phyloP scores from a whole-genome alignment of 768 basidiomycete genomes.

The Mycena pura region DNA sequence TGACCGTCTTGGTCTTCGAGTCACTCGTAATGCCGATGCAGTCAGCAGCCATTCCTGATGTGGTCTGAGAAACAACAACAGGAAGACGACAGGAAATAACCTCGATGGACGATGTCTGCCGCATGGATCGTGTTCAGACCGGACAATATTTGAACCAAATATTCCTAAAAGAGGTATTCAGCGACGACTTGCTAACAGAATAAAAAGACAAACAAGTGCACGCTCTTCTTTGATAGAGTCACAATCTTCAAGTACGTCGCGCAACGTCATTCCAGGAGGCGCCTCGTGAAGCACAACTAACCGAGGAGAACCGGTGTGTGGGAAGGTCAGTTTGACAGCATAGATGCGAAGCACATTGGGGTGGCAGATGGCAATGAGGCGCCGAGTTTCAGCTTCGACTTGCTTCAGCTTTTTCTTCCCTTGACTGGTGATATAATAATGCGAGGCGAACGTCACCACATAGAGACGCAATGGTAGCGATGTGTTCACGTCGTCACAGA shows the following conservation, averaged over 20 bases:
- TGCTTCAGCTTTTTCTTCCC: constrained; percentile 74
- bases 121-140: constrained; percentile 74
- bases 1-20: constrained; percentile 69
- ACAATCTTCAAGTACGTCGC: constrained; percentile 79
- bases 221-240: constrained; percentile 77
- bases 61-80: neutral
- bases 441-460: constrained; percentile 67
- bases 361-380: constrained; percentile 64
- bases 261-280: constrained; percentile 66
- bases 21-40: constrained; percentile 65
- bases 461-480: constrained; percentile 72
- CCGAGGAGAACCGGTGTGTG: constrained; percentile 56
- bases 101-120: constrained; percentile 72
- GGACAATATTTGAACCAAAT: constrained; percentile 73
- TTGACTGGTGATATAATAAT: constrained; percentile 71
- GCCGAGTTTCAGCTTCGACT: constrained; percentile 69
- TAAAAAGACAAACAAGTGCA: constrained; percentile 57
- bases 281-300: constrained; percentile 77
- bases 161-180: constrained; percentile 58
- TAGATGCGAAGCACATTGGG: constrained; percentile 70
- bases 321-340: constrained; percentile 67
- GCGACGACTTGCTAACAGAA: neutral
- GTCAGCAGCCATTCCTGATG: constrained; percentile 60
- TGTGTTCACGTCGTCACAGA: constrained; percentile 66
- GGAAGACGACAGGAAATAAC: constrained; percentile 39